Conservation (phyloP, 208 protist species). For the Crithidia mellificae region DNA sequence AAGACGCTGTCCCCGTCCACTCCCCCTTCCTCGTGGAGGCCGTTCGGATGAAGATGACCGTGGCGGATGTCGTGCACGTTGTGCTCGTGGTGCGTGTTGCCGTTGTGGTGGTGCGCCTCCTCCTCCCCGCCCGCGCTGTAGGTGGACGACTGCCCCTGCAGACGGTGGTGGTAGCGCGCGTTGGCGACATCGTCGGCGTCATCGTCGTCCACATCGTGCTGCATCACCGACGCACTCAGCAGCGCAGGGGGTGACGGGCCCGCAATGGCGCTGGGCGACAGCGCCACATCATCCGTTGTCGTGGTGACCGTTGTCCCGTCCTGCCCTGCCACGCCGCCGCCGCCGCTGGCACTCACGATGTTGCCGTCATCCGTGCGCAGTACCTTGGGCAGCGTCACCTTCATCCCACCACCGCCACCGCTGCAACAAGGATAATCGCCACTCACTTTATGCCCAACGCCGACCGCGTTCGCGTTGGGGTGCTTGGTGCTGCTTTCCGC, state of each 20-base stretch:
- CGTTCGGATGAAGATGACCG: too few species aligned
- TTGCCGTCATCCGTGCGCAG: not conserved
- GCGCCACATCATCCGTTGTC: not conserved
- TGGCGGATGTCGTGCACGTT: too few species aligned
- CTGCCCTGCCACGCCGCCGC: not conserved
- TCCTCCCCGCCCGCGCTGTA: not conserved
- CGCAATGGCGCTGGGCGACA: constrained; percentile 4
- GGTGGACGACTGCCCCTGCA: not conserved
- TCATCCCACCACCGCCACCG: too few species aligned
- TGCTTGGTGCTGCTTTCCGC: too few species aligned
- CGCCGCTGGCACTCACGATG: too few species aligned
- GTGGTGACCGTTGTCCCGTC: not conserved
- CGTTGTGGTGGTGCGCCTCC: not conserved
- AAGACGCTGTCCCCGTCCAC: constrained; percentile 2
- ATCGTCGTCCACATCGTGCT: constrained; percentile 15
- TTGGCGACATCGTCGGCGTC: not conserved
- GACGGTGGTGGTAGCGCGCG: too few species aligned
- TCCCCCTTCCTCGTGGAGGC: not conserved
- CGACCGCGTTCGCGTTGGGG: too few species aligned
- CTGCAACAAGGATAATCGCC: too few species aligned
- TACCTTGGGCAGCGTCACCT: not conserved
- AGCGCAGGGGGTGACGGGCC: not conserved
- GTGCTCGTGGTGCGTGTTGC: too few species aligned
- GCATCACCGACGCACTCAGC: not conserved
- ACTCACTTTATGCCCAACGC: too few species aligned